phyloP scores from a whole-genome alignment of 2,329 filamentous ascomycete genomes.

The Clarireedia monteithiana region DNA sequence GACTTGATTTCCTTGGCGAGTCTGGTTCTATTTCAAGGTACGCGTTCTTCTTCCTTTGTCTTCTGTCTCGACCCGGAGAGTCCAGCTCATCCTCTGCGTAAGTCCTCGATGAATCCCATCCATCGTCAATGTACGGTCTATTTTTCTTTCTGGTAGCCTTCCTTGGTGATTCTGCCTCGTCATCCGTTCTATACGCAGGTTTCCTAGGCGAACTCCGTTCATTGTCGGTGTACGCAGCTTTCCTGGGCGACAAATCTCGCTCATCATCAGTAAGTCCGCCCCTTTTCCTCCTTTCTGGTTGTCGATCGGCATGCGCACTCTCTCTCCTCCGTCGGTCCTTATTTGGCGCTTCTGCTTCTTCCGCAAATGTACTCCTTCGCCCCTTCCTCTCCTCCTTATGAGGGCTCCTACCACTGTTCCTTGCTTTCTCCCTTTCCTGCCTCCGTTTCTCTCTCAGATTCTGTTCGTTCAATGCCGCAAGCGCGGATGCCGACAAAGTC shows the following conservation, averaged over 20 bases:
- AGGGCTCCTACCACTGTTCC: constrained; percentile 45
- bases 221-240: neutral
- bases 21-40: neutral
- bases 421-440: constrained; percentile 38
- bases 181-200: neutral
- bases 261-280: constrained; percentile 4
- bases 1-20: neutral
- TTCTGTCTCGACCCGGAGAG: neutral
- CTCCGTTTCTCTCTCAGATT: constrained; percentile 19
- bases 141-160: neutral
- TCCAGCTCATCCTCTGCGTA: neutral
- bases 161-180: neutral
- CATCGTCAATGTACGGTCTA: neutral
- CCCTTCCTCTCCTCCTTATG: neutral
- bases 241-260: neutral
- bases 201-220: neutral
- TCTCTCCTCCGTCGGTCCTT: neutral
- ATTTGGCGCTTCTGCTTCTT: constrained; percentile 1
- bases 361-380: neutral
- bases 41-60: neutral
- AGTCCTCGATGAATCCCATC: neutral
- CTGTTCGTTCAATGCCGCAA: constrained; percentile 26
- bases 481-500: constrained; percentile 26
- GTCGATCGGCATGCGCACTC: neutral
- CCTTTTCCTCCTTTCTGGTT: neutral